Evolutionary conservation across 73 alveolate species (phyloP).

Genomic region (Tetrahymena malaccensis): DNA sequence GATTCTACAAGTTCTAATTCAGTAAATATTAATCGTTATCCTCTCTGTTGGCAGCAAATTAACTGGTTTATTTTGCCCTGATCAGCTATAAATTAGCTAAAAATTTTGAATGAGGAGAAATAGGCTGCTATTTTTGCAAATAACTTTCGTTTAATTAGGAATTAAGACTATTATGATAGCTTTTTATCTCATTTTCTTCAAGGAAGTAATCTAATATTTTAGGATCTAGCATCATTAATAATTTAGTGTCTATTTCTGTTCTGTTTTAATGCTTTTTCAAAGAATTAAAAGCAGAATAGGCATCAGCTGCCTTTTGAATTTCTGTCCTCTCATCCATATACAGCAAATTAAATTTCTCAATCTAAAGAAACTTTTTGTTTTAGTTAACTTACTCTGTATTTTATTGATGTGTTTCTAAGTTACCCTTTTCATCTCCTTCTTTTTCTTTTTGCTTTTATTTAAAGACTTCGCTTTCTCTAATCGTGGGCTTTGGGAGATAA

Average conservation of each 20-base stretch:
- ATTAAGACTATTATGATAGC: not conserved
- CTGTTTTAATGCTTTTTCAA: not conserved
- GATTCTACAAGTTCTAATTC: no score
- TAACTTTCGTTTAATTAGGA: not conserved
- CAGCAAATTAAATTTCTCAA: not conserved
- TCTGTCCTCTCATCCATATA: not conserved
- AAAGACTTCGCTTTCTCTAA: not conserved
- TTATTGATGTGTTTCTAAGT: not conserved
- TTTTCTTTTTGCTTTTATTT: not conserved
- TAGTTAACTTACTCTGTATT: not conserved
- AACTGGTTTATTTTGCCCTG: not conserved
- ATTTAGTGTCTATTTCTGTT: not conserved
- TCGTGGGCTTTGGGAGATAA: not conserved
- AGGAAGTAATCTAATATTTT: not conserved
- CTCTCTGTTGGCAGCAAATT: not conserved
- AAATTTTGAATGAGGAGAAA: not conserved
- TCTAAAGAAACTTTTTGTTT: not conserved
- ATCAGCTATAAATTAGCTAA: not conserved
- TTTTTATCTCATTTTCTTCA: not conserved
- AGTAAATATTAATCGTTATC: not conserved
- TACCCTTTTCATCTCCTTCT: not conserved
- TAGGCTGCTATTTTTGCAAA: not conserved
- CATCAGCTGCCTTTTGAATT: not conserved
- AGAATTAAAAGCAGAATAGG: not conserved
- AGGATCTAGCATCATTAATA: not conserved